Evolutionary conservation across 169 alveolate genomes (phyloP), one percentile per base, ranked within the genome.

Genomic region (Eimeria maxima): DNA sequence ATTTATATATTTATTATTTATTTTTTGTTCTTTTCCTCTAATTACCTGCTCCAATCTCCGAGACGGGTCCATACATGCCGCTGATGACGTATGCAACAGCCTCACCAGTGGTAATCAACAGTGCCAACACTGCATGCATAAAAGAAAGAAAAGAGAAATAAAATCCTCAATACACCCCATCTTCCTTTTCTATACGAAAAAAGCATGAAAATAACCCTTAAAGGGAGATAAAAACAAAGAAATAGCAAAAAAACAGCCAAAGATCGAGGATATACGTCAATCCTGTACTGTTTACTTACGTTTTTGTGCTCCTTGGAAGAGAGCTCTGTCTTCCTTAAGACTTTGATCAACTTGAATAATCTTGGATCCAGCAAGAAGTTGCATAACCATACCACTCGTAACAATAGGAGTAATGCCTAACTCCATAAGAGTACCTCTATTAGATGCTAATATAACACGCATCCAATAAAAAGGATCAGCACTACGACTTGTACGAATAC

Each of bases 321-420:
- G 98, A 57, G 99, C 99, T 94, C 99, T 97, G 97, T 99, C 99
- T 96, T 99, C 99, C 97, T 99, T 99, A 88, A 99, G 98, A 47
- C 99, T 98, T 97, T 99, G 99, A 97, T 99, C 99, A 33, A 99
- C 99, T 78, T 99, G 99, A 63, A 99, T 99, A 78, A 99, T 99
- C 97, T 99, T 99, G 57, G 99, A 98, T 53, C 99, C 99, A 16
- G 99, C 99, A 47, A 99, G 98, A 83, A 99, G 98, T 98, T 99
- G 99, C 99, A 99, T 99, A 90, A 99, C 99, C 99, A 99, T 99
- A 67, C 99, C 99, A 67, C 99, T 98, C 33, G 99, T 99, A 93
- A 99, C 95, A 94, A 99, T 99, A 22, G 99, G 99, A 53, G 99
- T 98, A 94, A 99, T 99, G 10, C 97, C 97, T 67, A 99, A 98